These are phyloP conservation scores for Craterostigma plantagineum DNA, from an alignment of 257 asterid genomes.

Conservation along the genomic window DNA sequence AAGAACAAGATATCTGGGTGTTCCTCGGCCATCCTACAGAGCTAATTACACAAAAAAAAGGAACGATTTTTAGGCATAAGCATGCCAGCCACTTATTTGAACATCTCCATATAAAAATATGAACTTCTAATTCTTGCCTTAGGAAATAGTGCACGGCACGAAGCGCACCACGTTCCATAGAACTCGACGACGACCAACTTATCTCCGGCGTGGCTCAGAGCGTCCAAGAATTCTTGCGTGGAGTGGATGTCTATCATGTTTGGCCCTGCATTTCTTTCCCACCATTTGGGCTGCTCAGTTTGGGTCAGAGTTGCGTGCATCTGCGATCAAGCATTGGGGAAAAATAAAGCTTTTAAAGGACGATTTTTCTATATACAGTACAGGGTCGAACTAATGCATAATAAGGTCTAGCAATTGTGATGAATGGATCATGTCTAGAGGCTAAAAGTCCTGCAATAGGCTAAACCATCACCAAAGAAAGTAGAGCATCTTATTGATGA, in stretches of 20 bases:
- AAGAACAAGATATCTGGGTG: conserved; percentile 53
- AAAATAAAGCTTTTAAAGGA: too few species aligned
- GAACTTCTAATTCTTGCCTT: conserved; percentile 41
- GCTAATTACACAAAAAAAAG: conserved; percentile 11
- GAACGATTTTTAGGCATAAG: too few species aligned
- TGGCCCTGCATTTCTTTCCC: conserved; percentile 80
- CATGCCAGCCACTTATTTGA: too few species aligned
- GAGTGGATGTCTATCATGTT: conserved; percentile 89
- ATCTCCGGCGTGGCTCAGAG: conserved; percentile 73
- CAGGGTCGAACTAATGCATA: too few species aligned
- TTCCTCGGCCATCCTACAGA: conserved; percentile 43
- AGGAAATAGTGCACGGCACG: conserved; percentile 78
- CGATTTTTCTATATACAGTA: too few species aligned
- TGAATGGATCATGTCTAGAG: too few species aligned
- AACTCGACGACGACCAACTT: conserved; percentile 71
- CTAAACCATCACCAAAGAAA: too few species aligned
- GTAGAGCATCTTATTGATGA: too few species aligned
- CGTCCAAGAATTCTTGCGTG: conserved; percentile 50
- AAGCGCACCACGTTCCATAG: conserved; percentile 95
- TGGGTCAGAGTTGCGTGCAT: conserved; percentile 14
- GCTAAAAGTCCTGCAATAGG: too few species aligned
- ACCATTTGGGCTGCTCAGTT: conserved; percentile 70
- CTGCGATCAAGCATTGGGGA: conserved; percentile 1
- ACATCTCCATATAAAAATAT: too few species aligned
- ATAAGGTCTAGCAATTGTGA: too few species aligned